These are phyloP conservation scores for Neurospora pannonica DNA, from an alignment of 495 filamentous ascomycete genomes.

Conservation along the genomic window DNA sequence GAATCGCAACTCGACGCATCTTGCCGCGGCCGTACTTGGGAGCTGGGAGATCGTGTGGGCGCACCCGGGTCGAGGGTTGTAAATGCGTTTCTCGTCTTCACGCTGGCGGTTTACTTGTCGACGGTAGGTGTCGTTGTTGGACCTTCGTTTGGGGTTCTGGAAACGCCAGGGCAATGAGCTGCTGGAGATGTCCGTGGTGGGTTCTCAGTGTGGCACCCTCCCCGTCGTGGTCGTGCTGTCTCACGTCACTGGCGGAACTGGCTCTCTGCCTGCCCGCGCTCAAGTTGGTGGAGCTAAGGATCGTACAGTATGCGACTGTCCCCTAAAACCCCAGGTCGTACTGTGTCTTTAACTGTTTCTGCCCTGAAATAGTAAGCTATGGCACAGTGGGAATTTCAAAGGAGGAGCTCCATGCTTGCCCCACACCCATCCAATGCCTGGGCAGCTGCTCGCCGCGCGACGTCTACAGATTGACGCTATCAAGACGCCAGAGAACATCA, in stretches of 20 bases:
- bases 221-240: not conserved
- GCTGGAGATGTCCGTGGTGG: not conserved
- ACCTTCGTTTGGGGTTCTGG: not conserved
- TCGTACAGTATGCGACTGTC: not conserved
- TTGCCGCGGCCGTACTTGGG: not conserved
- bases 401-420: not conserved
- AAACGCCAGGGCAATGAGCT: not conserved
- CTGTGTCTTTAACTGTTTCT: not conserved
- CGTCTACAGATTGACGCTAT: not conserved
- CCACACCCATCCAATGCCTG: not conserved
- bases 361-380: not conserved
- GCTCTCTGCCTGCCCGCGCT: not conserved
- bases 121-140: not conserved
- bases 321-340: not conserved
- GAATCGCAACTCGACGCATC: not conserved
- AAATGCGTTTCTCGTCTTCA: not conserved
- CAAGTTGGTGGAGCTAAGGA: not conserved
- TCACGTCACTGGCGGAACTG: not conserved
- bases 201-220: not conserved
- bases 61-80: not conserved
- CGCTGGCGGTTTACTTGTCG: not conserved
- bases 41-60: not conserved
- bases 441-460: not conserved
- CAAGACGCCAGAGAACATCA: not conserved
- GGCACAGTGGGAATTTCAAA: not conserved